Base-by-base conservation (phyloP, 2,329 filamentous ascomycete genomes). In the Talaromyces atroroseus region DNA sequence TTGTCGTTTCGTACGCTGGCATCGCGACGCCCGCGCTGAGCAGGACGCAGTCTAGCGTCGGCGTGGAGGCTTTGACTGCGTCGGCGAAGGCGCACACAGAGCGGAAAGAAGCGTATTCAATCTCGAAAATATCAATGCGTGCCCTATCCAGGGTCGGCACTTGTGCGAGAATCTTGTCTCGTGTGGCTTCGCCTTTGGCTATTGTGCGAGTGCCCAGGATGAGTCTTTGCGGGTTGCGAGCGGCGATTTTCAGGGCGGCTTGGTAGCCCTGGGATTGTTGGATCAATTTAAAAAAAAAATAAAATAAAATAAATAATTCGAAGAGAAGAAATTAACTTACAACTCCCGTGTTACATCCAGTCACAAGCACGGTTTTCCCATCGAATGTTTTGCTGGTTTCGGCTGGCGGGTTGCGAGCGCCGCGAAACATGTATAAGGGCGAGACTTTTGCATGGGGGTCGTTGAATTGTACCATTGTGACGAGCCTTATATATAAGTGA, bases 381-480 rank as follows among this genome's bases (percentile, higher is more conserved):
- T 40, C 42, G 23, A 57, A 52, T 21, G 26, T 18, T 36, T 52
- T 47, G 18, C 24, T 57, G 5, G 54, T 49, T 16, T 57, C 49
- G 32, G 54, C 54, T 20, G 54, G 54, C 24, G 54, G 54, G n/a
- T 57, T 49, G 16, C 49, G 54, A 42, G 44, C 42, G 5, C 42
- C 54, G 8, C 36, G 49, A 20, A 32, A 42, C 5, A 48, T 40
- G 49, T 57, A 52, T 10, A 24, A 5, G 16, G 49, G 42, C 16
- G 29, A 20, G 8, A 57, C 29, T 18, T 44, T 49, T 18, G 49
- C 49, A 34, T 40, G 23, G 16, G 54, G 54, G 21, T 42, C 54
- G 12, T 57, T 34, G 44, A 57, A 57, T 49, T 57, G 54, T 21
- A 57, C 54, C 54, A 57, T 57, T 29, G 26, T 29, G n/a, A n/a